Evolutionary conservation across 164 flowering plant species (phyloP).

Genomic region (Saururus chinensis): DNA sequence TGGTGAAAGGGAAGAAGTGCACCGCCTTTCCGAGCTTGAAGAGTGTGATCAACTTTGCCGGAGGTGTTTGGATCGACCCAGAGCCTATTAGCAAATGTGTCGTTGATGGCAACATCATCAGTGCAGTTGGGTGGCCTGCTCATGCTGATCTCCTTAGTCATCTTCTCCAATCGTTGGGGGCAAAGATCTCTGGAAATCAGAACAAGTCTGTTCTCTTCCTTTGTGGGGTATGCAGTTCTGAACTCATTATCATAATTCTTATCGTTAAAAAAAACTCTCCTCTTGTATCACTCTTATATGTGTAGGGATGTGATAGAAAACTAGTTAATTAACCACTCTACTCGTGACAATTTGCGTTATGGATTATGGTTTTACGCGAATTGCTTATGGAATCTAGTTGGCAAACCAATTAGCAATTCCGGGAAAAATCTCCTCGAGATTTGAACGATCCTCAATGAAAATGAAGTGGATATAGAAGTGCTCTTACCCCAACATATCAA

Average conservation of each 20-base stretch:
- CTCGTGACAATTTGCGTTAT: too few relatives aligned
- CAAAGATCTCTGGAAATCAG: slow-evolving; percentile 12
- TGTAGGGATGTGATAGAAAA: too few relatives aligned
- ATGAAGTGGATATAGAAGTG: too few relatives aligned
- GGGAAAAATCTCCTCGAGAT: too few relatives aligned
- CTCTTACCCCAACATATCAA: too few relatives aligned
- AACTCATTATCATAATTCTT: not conserved
- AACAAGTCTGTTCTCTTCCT: slow-evolving; percentile 17
- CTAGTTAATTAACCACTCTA: too few relatives aligned
- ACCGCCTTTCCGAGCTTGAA: slow-evolving; percentile 26
- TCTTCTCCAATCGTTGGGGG: slow-evolving; percentile 17
- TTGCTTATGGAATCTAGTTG: too few relatives aligned
- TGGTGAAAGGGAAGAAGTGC: slow-evolving; percentile 19
- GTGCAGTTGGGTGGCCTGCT: slow-evolving; percentile 31
- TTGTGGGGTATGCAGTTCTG: slow-evolving; percentile 16
- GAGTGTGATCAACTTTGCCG: slow-evolving; percentile 17
- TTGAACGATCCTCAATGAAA: too few relatives aligned
- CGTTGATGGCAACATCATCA: slow-evolving; percentile 17
- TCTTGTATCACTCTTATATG: too few relatives aligned
- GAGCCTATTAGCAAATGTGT: slow-evolving; percentile 17
- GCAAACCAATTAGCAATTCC: too few relatives aligned
- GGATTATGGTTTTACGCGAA: too few relatives aligned
- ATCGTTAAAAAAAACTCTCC: not conserved
- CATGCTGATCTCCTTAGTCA: slow-evolving; percentile 14
- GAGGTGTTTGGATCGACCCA: slow-evolving; percentile 26